phyloP scores from a whole-genome alignment of 371 early-diverging fungal genomes.

The Nematocida sp. region DNA sequence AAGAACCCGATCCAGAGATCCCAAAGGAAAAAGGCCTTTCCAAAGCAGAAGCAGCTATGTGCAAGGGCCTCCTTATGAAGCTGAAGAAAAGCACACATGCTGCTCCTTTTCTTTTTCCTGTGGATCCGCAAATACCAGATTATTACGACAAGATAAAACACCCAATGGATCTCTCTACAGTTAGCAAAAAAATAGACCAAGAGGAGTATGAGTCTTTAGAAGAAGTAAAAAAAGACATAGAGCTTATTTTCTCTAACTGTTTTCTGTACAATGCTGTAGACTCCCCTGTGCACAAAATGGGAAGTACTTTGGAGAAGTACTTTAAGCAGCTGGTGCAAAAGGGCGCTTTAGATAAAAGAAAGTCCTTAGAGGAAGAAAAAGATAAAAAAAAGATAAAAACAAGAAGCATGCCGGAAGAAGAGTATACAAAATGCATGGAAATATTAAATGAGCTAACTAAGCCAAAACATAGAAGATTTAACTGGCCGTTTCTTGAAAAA shows the following conservation, averaged over 20 bases:
- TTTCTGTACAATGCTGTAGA: conserved; percentile 70
- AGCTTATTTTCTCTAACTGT: conserved; percentile 77
- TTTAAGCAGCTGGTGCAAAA: conserved; percentile 56
- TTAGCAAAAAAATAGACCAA: conserved; percentile 74
- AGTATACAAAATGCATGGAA: conserved; percentile 57
- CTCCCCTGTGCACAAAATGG: conserved; percentile 61
- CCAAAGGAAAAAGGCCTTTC: conserved; percentile 8
- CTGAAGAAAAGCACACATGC: conserved; percentile 64
- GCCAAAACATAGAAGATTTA: conserved; percentile 60
- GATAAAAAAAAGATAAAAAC: conserved; percentile 23
- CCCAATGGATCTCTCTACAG: conserved; percentile 94
- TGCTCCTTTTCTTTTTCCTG: conserved; percentile 78
- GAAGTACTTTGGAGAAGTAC: conserved; percentile 55
- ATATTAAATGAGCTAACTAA: conserved; percentile 58
- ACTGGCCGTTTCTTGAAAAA: conserved; percentile 75
- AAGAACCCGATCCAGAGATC: not conserved
- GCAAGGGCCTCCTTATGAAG: conserved; percentile 55
- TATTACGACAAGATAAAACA: conserved; percentile 81
- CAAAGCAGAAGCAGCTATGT: conserved; percentile 3
- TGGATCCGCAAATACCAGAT: conserved; percentile 87
- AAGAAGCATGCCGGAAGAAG: conserved; percentile 56
- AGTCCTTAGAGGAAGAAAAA: conserved; percentile 31
- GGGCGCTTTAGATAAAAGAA: conserved; percentile 36
- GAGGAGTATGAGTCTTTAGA: conserved; percentile 72
- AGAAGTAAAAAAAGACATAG: conserved; percentile 72